phyloP scores from a whole-genome alignment of 352 stramenopile genomes.

The Globisporangium nodosum region DNA sequence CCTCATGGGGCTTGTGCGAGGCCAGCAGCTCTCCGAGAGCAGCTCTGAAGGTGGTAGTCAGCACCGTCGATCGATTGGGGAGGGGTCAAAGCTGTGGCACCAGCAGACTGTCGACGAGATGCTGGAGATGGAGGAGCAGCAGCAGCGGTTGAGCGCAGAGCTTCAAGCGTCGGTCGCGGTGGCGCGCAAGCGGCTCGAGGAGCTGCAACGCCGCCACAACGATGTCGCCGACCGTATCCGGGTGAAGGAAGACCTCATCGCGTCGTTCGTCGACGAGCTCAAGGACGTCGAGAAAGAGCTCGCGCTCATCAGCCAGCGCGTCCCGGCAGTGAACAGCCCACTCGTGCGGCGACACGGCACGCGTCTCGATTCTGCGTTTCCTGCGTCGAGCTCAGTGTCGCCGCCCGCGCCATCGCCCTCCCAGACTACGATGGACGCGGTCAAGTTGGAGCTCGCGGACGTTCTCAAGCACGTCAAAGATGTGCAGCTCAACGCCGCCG shows the following conservation, averaged over 20 bases:
- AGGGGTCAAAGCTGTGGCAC: background rate
- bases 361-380: conserved; percentile 22
- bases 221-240: conserved; percentile 45
- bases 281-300: conserved; percentile 59
- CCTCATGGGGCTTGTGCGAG: conserved; percentile 34
- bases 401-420: background rate
- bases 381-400: background rate
- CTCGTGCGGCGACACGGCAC: conserved; percentile 11
- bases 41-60: background rate
- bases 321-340: conserved; percentile 8
- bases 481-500: background rate
- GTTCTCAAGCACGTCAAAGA: conserved; percentile 5
- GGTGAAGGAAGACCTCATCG: conserved; percentile 44
- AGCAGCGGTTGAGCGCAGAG: conserved; percentile 22
- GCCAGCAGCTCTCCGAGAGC: background rate
- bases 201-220: conserved; percentile 32
- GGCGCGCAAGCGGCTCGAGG: conserved; percentile 19
- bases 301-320: conserved; percentile 35
- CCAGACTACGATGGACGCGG: conserved; percentile 4
- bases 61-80: background rate
- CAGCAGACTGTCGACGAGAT: conserved; percentile 16
- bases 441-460: conserved; percentile 10
- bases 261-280: conserved; percentile 45
- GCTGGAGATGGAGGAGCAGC: conserved; percentile 10
- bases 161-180: conserved; percentile 23